Evolutionary conservation across 805 yeast genomes (phyloP), one percentile per base, ranked within the genome.

Genomic region (Wickerhamomyces xylosicus): DNA sequence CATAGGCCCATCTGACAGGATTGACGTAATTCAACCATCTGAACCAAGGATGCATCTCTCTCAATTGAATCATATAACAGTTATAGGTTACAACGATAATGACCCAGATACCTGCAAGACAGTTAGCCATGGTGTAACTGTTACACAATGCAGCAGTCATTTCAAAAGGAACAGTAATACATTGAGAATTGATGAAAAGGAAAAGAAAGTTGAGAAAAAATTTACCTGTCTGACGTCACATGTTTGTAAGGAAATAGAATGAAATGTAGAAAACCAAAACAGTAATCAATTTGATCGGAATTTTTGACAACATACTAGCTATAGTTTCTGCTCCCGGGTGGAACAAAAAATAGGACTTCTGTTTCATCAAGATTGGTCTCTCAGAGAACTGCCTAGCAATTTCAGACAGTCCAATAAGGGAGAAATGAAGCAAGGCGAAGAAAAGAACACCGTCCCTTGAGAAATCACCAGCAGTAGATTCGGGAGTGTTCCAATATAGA

Each of bases 281-380:
- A 31, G 69, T 63, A 27, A 66, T 45, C 21, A 72, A 43, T 57
- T 81, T 81, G 39, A 74, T 64, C 3, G 90, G 89, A 42, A 83
- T 56, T 37, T 75, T 79, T 3, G 84, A 69, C 4, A 79, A 42
- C 34, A 77, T 63, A 5, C 75, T 63, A 0, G 85, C 79, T 4
- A 83, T 47, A 1, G 85, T 82, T 52, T 82, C 90, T 3, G 85
- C 77, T 11, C 85, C 69, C 3, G 89, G 87, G 41, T 77, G 76
- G 54, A 80, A 85, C 42, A 83, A 68, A 0, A 85, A 77, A 48
- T 79, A 84, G 36, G 71, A 69, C 50, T 78, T 77, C 54, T 84
- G 94, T 51, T 84, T 83, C 49, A 71, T 72, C 20, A 80, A 69
- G 45, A 84, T 74, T 35, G 78, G 72, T 35, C 61, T 58, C 13